These are phyloP conservation scores for Auricularia cornea DNA, from an alignment of 768 basidiomycete species.

Conservation along the genomic window DNA sequence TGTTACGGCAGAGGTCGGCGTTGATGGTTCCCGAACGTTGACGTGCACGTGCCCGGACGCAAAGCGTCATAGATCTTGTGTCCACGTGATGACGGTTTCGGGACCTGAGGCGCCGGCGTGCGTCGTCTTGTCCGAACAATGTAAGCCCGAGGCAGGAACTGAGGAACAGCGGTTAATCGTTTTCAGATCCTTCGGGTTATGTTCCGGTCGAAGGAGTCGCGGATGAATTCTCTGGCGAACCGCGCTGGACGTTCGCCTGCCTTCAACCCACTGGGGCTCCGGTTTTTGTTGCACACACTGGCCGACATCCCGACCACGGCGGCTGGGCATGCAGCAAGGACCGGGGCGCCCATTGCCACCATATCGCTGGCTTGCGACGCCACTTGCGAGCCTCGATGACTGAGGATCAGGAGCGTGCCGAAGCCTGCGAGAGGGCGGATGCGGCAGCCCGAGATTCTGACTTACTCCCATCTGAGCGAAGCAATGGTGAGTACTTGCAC, in stretches of 20 bases:
- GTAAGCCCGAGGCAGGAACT: background rate
- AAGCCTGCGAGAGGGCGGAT: too few species aligned
- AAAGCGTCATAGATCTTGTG: background rate
- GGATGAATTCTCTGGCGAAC: too few species aligned
- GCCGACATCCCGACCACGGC: background rate
- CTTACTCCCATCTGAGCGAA: too few species aligned
- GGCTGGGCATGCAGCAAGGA: background rate
- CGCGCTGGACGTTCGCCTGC: background rate
- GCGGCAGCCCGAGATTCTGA: too few species aligned
- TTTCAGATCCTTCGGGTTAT: too few species aligned
- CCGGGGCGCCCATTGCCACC: background rate
- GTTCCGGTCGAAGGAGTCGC: too few species aligned
- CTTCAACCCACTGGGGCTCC: background rate
- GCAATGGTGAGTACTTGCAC: background rate
- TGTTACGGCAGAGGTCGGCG: background rate
- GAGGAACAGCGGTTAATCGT: too few species aligned
- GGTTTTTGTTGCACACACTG: background rate
- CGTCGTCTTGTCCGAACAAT: background rate
- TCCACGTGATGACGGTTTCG: background rate
- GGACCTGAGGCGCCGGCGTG: background rate
- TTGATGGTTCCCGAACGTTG: background rate
- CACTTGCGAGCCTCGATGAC: background rate
- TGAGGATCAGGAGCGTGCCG: too few species aligned
- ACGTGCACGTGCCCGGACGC: background rate
- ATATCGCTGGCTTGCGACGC: background rate